phyloP scores from a whole-genome alignment of 23 red algal genomes.

The Gracilaria gracilis region DNA sequence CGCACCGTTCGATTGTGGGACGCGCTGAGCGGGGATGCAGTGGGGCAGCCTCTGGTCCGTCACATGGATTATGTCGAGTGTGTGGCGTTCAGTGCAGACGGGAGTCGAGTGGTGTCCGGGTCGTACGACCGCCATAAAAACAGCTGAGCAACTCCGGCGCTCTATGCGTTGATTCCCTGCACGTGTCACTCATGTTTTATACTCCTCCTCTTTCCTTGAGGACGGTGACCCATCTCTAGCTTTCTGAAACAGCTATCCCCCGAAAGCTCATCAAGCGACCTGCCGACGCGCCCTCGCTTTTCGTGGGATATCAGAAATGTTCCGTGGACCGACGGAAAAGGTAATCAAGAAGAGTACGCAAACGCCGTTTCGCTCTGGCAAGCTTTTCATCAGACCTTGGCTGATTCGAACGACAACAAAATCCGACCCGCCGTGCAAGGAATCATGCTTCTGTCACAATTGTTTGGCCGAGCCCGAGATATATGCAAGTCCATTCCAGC shows the following conservation, averaged over 20 bases:
- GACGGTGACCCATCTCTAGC: too few species aligned
- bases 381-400: background rate
- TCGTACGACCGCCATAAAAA: too few species aligned
- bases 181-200: too few species aligned
- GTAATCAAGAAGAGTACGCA: background rate
- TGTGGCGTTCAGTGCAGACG: too few species aligned
- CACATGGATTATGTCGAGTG: too few species aligned
- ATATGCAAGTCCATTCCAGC: conserved; percentile 17
- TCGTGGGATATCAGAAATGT: conserved; percentile 16
- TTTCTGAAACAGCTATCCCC: too few species aligned
- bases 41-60: too few species aligned
- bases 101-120: too few species aligned
- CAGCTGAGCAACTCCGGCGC: too few species aligned
- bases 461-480: conserved; percentile 18
- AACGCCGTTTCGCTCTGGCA: conserved; percentile 31
- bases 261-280: background rate
- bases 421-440: background rate
- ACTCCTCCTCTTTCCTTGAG: too few species aligned
- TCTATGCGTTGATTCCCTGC: too few species aligned
- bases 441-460: conserved; percentile 5
- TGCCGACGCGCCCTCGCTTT: background rate
- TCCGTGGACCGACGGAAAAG: conserved; percentile 11
- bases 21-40: background rate
- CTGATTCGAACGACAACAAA: conserved; percentile 37
- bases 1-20: background rate